phyloP scores from a whole-genome alignment of 1,139 yeast genomes.

The Kodamaea derodonti region DNA sequence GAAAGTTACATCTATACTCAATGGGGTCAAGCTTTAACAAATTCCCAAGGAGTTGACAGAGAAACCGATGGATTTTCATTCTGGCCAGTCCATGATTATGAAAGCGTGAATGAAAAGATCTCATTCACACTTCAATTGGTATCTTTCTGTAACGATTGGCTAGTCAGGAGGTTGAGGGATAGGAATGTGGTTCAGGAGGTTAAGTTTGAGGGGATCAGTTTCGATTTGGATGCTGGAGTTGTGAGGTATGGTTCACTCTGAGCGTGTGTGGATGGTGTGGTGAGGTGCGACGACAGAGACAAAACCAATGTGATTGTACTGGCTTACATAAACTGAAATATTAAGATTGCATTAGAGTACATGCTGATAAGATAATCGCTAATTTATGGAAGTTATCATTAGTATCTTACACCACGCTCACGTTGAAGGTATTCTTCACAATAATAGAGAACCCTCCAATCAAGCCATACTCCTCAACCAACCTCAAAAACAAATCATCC shows the following conservation, averaged over 20 bases:
- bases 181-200: slow-evolving; percentile 1
- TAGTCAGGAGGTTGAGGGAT: slow-evolving; percentile 10
- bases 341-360: too few species aligned
- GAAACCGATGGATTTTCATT: slow-evolving; percentile 17
- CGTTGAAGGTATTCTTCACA: slow-evolving; percentile 13
- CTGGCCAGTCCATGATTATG: slow-evolving; percentile 35
- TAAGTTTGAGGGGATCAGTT: slow-evolving; percentile 7
- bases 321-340: too few species aligned
- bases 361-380: too few species aligned
- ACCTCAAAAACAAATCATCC: slow-evolving; percentile 16
- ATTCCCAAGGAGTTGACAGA: slow-evolving; percentile 10
- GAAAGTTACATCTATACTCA: slow-evolving; percentile 34
- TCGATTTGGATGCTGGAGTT: slow-evolving; percentile 27
- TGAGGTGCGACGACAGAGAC: too few species aligned
- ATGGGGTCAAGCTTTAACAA: slow-evolving; percentile 26
- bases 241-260: too few species aligned
- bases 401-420: too few species aligned
- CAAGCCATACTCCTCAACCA: slow-evolving; percentile 25
- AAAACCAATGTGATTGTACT: too few species aligned
- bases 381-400: too few species aligned
- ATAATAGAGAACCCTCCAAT: slow-evolving; percentile 22
- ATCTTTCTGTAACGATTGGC: slow-evolving; percentile 26
- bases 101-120: slow-evolving; percentile 30
- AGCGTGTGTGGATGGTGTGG: too few species aligned
- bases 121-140: slow-evolving; percentile 26